Conservation (phyloP, 306 rosid species). For the Hylodesmum podocarpum region DNA sequence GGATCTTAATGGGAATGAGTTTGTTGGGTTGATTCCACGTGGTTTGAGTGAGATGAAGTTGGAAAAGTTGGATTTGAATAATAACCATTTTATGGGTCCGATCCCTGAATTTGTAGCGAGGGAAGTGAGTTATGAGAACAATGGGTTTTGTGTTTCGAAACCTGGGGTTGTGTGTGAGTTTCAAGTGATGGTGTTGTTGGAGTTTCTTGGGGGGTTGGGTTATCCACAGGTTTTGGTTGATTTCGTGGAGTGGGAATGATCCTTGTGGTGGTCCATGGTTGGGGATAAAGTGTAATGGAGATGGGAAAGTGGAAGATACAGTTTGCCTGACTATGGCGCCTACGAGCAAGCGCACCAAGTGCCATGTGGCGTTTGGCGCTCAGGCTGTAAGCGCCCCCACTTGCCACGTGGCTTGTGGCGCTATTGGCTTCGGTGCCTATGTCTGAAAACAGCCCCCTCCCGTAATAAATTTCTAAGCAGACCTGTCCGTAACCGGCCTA, state of each 20-base stretch:
- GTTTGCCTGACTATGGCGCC: too few relatives aligned
- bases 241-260: slow-evolving; percentile 67
- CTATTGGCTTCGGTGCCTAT: too few relatives aligned
- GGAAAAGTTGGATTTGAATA: slow-evolving; percentile 57
- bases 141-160: slow-evolving; percentile 50
- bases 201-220: slow-evolving; percentile 55
- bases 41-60: slow-evolving; percentile 52
- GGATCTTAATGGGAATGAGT: slow-evolving; percentile 59
- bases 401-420: too few relatives aligned
- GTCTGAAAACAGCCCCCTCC: too few relatives aligned
- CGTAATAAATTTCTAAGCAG: too few relatives aligned
- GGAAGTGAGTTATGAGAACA: slow-evolving; percentile 23
- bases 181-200: slow-evolving; percentile 62
- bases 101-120: slow-evolving; percentile 53
- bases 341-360: too few relatives aligned
- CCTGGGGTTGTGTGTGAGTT: slow-evolving; percentile 53
- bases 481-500: too few relatives aligned
- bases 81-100: slow-evolving; percentile 74
- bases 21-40: slow-evolving; percentile 67
- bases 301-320: slow-evolving; percentile 49
- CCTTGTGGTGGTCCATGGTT: slow-evolving; percentile 69
- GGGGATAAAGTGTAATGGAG: slow-evolving; percentile 56
- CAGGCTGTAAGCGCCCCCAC: too few relatives aligned
- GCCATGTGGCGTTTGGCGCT: too few relatives aligned
- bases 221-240: slow-evolving; percentile 52